phyloP scores from a whole-genome alignment of 2,329 filamentous ascomycete species.

The Phaeosphaeria sp. region DNA sequence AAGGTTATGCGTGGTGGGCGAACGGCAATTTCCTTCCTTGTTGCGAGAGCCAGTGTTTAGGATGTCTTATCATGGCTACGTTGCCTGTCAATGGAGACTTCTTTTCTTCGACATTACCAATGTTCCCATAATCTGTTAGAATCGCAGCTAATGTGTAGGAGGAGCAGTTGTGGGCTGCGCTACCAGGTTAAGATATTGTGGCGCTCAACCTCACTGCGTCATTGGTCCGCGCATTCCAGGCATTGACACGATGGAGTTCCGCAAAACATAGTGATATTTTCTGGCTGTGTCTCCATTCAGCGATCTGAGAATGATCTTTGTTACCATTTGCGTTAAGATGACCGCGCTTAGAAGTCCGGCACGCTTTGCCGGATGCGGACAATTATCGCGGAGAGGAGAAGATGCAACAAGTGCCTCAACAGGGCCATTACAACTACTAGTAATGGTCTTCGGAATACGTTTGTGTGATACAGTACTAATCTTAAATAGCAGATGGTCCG shows the following conservation, averaged over 20 bases:
- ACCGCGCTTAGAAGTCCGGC: constrained; percentile 10
- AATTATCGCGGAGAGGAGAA: constrained; percentile 22
- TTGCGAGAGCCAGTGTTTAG: no score
- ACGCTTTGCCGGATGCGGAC: constrained; percentile 23
- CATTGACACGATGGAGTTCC: neutral
- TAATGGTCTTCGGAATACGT: neutral
- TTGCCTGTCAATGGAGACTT: no score
- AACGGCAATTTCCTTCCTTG: no score
- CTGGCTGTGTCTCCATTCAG: neutral
- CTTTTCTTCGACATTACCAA: no score
- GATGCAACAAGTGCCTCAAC: constrained; percentile 5
- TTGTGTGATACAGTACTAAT: neutral
- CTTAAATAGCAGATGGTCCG: neutral
- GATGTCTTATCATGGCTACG: no score
- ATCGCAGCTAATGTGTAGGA: no score
- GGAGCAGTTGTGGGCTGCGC: no score
- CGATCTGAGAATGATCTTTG: neutral
- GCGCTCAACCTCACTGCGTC: no score
- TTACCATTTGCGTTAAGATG: neutral
- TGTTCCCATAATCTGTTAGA: no score
- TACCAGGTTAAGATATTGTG: no score
- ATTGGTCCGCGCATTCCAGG: neutral
- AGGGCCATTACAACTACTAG: constrained; percentile 7
- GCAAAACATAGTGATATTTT: neutral
- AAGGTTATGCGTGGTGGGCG: no score